Evolutionary conservation across 768 basidiomycete genomes (phyloP), one percentile per base, ranked within the genome.

Genomic region (Boletus tylopilopsis): DNA sequence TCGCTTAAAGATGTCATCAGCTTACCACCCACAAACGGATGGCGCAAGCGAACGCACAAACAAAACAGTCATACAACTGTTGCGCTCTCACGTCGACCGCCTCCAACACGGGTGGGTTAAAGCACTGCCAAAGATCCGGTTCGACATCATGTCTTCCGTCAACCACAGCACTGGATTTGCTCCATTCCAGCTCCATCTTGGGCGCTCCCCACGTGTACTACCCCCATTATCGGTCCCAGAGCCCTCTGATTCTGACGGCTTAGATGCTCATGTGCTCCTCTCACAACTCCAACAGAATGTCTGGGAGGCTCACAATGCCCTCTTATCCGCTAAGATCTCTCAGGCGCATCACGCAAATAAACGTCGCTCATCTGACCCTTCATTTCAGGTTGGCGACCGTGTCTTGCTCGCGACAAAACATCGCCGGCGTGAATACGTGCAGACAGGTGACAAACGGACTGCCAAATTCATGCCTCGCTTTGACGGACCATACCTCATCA

Each of bases 21-120:
- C 64, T 0, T 69, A 54, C 32, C 68, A 68, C 29, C 68, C 61
- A 0, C 57, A 70, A 41, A 64, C 63, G 0, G 54, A 69, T 23
- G 58, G 67, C 0, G 42, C 54, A 0, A 66, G 57, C 1, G 61
- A 70, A 47, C 38, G 38, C 3, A 51, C 61, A 0, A 64, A 65
- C 35, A 53, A 56, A 9, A 59, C 23, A 1, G 39, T 40, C 12
- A 30, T n/a, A n/a, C n/a, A n/a, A n/a, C n/a, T n/a, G n/a, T n/a
- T n/a, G n/a, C n/a, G n/a, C n/a, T n/a, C n/a, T n/a, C n/a, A n/a
- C n/a, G n/a, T n/a, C n/a, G n/a, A n/a, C n/a, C n/a, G n/a, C n/a
- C n/a, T n/a, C n/a, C n/a, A n/a, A n/a, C n/a, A n/a, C n/a, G 27
- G 10, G 2, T 12, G 10, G 27, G 10, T 11, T 0, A 12, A 29